Conservation (phyloP, 2,329 filamentous ascomycete species). For the Neocucurbitaria cava region DNA sequence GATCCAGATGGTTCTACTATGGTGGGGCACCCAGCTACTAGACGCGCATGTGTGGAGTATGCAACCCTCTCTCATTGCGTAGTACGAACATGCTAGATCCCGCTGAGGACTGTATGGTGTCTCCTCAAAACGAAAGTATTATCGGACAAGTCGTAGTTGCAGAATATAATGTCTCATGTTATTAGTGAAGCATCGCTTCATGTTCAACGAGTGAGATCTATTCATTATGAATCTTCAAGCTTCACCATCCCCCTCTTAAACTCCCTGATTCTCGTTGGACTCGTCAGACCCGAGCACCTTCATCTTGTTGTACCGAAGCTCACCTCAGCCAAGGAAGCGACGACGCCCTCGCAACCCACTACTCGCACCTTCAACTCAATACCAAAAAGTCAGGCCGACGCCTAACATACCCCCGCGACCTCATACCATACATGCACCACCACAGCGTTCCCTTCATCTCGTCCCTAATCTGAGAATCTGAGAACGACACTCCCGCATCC, state of each 20-base stretch:
- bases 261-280: neutral
- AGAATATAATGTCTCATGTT: neutral
- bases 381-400: too few species aligned
- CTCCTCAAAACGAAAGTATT: neutral
- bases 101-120: neutral
- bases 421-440: too few species aligned
- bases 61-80: neutral
- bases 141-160: neutral
- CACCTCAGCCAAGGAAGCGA: too few species aligned
- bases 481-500: too few species aligned
- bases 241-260: neutral
- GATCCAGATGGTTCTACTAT: neutral
- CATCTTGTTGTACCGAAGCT: too few species aligned
- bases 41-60: neutral
- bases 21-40: neutral
- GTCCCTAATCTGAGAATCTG: too few species aligned
- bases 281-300: too few species aligned
- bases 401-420: too few species aligned
- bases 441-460: too few species aligned
- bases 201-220: neutral
- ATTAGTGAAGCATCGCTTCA: neutral
- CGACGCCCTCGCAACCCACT: too few species aligned
- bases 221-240: neutral
- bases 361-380: too few species aligned
- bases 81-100: neutral